These are phyloP conservation scores for Aspergillus unguis DNA, from an alignment of 2,329 filamentous ascomycete genomes.

Conservation along the genomic window DNA sequence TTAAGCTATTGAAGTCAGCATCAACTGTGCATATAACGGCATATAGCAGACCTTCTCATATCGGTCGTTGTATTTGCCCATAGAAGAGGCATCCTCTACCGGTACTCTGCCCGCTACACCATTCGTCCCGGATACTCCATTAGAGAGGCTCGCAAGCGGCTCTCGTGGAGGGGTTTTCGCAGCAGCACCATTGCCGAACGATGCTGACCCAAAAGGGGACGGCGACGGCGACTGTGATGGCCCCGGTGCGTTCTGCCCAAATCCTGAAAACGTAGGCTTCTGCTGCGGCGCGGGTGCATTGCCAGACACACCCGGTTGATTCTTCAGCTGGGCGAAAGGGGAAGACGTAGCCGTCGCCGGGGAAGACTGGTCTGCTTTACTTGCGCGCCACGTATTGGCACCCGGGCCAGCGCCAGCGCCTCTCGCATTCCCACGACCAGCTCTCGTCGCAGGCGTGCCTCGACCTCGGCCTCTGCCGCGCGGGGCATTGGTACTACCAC, in stretches of 20 bases:
- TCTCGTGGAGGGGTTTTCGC: constrained; percentile 16
- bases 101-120: constrained; percentile 12
- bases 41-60: constrained; percentile 34
- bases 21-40: background rate
- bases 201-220: constrained; percentile 15
- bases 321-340: constrained; percentile 26
- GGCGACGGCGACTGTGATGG: background rate
- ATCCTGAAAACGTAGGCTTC: constrained; percentile 22
- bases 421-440: constrained; percentile 20
- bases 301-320: constrained; percentile 16
- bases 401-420: constrained; percentile 13
- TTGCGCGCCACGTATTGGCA: constrained; percentile 19
- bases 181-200: constrained; percentile 13
- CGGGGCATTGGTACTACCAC: constrained; percentile 11
- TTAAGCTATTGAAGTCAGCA: constrained; percentile 41
- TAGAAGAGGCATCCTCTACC: constrained; percentile 23
- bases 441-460: constrained; percentile 15
- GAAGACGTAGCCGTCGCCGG: constrained; percentile 14
- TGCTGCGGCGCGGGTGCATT: constrained; percentile 15
- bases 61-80: constrained; percentile 32
- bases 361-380: constrained; percentile 14
- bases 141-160: too few relatives aligned
- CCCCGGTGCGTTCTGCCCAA: constrained; percentile 9
- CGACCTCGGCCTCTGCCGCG: constrained; percentile 25
- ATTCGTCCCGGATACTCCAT: constrained; percentile 1